These are phyloP conservation scores for Neocatenulostroma microsporum DNA, from an alignment of 2,329 filamentous ascomycete species.

Conservation along the genomic window DNA sequence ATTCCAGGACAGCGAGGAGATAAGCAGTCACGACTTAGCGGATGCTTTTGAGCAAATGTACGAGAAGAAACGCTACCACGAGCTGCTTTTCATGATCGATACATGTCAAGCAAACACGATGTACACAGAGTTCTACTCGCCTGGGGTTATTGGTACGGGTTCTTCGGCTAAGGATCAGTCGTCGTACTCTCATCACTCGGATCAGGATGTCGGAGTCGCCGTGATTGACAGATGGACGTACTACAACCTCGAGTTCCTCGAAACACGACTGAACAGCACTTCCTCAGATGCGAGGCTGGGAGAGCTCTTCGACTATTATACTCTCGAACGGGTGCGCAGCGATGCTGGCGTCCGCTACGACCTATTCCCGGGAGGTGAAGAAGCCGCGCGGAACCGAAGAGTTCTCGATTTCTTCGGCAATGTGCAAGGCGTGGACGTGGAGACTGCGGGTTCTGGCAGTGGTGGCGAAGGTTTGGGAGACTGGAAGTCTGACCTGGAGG, in stretches of 20 bases:
- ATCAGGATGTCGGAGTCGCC: constrained; percentile 94
- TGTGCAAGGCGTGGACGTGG: constrained; percentile 88
- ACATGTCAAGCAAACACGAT: constrained; percentile 99
- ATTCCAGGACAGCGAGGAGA: constrained; percentile 97
- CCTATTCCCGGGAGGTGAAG: constrained; percentile 78
- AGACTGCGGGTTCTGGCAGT: constrained; percentile 44
- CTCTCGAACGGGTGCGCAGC: constrained; percentile 88
- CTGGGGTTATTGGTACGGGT: constrained; percentile 97
- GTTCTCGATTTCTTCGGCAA: constrained; percentile 98
- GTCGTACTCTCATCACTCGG: constrained; percentile 94
- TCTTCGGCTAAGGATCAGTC: constrained; percentile 93
- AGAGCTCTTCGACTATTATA: constrained; percentile 93
- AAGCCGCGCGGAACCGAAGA: constrained; percentile 66
- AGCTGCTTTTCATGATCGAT: constrained; percentile 99
- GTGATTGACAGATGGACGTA: constrained; percentile 99
- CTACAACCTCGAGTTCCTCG: constrained; percentile 95
- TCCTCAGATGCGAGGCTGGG: constrained; percentile 83
- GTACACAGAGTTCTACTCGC: constrained; percentile 97
- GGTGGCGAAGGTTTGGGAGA: constrained; percentile 30
- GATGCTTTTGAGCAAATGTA: constrained; percentile 99
- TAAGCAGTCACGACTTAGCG: constrained; percentile 89
- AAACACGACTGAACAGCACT: constrained; percentile 78
- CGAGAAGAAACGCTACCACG: constrained; percentile 99
- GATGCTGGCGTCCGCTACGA: constrained; percentile 90
- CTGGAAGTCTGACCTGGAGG: constrained; percentile 62